Percentiles rank a stretch among this genome's conserved stretches.
phyloP scores from a whole-genome alignment of 1,139 yeast genomes.

The Candida sp. region DNA sequence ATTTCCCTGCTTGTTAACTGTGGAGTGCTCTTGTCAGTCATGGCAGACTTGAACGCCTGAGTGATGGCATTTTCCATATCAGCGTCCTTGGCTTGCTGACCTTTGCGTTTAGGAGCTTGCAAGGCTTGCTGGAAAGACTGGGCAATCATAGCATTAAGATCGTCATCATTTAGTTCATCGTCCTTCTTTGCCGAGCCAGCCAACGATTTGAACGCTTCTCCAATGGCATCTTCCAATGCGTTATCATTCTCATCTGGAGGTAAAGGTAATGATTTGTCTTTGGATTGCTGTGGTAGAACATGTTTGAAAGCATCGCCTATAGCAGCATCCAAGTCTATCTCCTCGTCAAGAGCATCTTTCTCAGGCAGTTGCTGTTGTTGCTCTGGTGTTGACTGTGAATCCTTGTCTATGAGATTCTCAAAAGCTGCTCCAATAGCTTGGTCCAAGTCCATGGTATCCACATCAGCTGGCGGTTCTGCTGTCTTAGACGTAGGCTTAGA shows the following conservation, averaged over 20 bases:
- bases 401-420: conserved; percentile 9
- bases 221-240: conserved; percentile 32
- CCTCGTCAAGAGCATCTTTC: conserved; percentile 8
- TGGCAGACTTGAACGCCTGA: conserved; percentile 37
- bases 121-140: conserved; percentile 22
- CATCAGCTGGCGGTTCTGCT: neutral
- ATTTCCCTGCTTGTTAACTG: conserved; percentile 25
- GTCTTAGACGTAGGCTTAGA: neutral
- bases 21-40: conserved; percentile 11
- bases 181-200: conserved; percentile 4
- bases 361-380: neutral
- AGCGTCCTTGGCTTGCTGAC: conserved; percentile 4
- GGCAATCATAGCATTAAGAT: conserved; percentile 18
- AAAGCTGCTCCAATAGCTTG: conserved; percentile 14
- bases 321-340: conserved; percentile 18
- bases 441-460: conserved; percentile 18
- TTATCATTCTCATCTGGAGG: conserved; percentile 17
- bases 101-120: conserved; percentile 1
- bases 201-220: conserved; percentile 26
- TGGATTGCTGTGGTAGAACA: conserved; percentile 10
- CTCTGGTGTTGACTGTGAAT: neutral
- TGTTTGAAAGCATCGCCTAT: conserved; percentile 29
- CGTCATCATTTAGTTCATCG: conserved; percentile 12
- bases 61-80: conserved; percentile 35
- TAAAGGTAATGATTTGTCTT: conserved; percentile 4